A percentile compares a stretch with the other conserved stretches of the same genome.
phyloP scores from a whole-genome alignment of 1,284 basidiomycete species.

The Somion occarium region DNA sequence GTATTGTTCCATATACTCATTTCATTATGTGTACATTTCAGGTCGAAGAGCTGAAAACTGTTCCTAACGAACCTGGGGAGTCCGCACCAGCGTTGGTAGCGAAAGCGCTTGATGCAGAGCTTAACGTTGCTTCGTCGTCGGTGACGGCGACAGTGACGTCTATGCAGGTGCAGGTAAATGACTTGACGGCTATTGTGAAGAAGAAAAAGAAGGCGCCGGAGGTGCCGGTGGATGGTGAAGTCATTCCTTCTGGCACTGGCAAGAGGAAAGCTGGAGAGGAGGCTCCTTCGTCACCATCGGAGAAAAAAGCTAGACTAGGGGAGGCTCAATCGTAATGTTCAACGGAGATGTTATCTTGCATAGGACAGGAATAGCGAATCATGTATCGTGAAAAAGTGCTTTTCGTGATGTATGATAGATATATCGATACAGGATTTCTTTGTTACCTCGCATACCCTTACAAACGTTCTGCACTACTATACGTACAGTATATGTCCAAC shows the following conservation, averaged over 20 bases:
- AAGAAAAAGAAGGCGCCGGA: conserved; percentile 73
- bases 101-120: conserved; percentile 64
- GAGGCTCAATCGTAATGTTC: conserved; percentile 14
- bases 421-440: conserved; percentile 15
- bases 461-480: no score
- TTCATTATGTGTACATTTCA: conserved; percentile 24
- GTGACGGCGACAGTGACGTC: conserved; percentile 13
- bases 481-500: neutral
- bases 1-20: neutral
- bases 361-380: neutral
- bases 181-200: conserved; percentile 77
- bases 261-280: conserved; percentile 73
- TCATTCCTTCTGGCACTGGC: conserved; percentile 12
- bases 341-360: no score
- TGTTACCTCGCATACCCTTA: no score
- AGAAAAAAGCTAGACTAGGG: conserved; percentile 68
- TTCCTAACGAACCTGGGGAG: conserved; percentile 55
- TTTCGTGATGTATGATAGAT: conserved; percentile 2
- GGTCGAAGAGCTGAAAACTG: conserved; percentile 84
- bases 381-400: conserved; percentile 3
- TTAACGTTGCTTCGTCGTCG: conserved; percentile 38
- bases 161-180: conserved; percentile 53
- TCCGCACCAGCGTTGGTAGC: conserved; percentile 62
- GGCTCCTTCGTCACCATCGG: conserved; percentile 38
- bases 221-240: conserved; percentile 24